Conservation (phyloP, 2,329 filamentous ascomycete species). For the Cordyceps fumosorosea region DNA sequence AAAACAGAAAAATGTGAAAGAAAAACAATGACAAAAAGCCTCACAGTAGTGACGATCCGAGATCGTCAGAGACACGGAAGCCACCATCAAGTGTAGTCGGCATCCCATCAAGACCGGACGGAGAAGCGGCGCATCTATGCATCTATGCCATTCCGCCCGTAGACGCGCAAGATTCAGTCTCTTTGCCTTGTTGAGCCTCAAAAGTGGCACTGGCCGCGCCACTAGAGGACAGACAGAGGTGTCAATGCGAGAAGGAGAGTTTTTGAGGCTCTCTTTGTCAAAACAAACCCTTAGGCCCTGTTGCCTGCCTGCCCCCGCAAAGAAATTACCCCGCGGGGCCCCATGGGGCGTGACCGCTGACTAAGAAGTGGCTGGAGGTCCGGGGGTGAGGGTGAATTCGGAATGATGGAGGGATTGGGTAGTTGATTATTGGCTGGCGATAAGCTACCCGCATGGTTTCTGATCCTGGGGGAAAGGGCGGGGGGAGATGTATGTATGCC, state of each 20-base stretch:
- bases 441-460: background rate
- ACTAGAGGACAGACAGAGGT: background rate
- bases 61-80: no score
- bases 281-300: no score
- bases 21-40: no score
- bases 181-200: background rate
- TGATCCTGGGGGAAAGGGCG: background rate
- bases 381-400: background rate
- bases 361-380: background rate
- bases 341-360: background rate
- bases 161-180: background rate
- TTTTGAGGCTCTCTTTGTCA: background rate
- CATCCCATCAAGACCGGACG: background rate
- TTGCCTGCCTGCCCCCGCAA: background rate
- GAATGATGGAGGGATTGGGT: background rate
- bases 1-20: no score
- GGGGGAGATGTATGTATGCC: background rate
- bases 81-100: no score
- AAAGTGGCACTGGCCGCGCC: background rate
- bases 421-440: background rate
- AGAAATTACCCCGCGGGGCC: constrained; percentile 4
- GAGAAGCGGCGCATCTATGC: constrained; percentile 5
- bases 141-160: background rate
- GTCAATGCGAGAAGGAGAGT: background rate
- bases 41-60: no score